Evolutionary conservation across 2,329 filamentous ascomycete species (phyloP), one percentile per base, ranked within the genome.

Genomic region (Aspergillus fumigatus): DNA sequence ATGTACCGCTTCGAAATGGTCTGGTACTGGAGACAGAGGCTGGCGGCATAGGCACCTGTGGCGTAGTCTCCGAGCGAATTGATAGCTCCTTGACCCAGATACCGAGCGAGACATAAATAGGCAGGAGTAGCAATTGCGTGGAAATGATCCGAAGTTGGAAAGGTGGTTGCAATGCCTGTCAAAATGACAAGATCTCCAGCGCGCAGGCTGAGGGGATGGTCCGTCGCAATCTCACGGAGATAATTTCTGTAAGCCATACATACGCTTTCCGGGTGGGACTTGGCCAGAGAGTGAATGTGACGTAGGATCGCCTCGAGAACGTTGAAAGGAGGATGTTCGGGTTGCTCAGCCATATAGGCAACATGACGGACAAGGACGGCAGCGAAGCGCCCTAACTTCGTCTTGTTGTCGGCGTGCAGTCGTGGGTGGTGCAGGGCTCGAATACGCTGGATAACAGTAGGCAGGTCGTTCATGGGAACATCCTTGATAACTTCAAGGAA

Each of bases 141-240:
- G 74, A 97, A 99, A 75, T 97, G 92, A 74, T 99, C 94, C 0
- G 92, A 97, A 0, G 94, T 96, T 4, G 94, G 92, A 68, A 96
- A 99, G 53, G 95, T 89, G 2, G 86, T 86, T 43, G 88, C 86
- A 58, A 97, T 84, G 0, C 90, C 92, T 0, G 90, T 92, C 38
- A 99, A 77, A n/a, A 96, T 77, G 23, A 92, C 76, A 21, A 99
- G 76, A 67, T 99, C 92, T 19, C 90, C 90, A n/a, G 81, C 70
- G 11, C 72, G 64, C 71, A 82, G 67, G 72, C 82, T 65, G 80
- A 84, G 67, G 0, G 78, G 73, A 27, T 78, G 80, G 1, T 80
- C 74, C 11, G 80, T 72, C 43, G 83, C 77, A 35, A 87, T 76
- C 25, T 74, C 70, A 57, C 80, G 78, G 23, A 99, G 80, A 61